Conservation (phyloP, 495 filamentous ascomycete genomes). For the Staphylotrichum longicolle region DNA sequence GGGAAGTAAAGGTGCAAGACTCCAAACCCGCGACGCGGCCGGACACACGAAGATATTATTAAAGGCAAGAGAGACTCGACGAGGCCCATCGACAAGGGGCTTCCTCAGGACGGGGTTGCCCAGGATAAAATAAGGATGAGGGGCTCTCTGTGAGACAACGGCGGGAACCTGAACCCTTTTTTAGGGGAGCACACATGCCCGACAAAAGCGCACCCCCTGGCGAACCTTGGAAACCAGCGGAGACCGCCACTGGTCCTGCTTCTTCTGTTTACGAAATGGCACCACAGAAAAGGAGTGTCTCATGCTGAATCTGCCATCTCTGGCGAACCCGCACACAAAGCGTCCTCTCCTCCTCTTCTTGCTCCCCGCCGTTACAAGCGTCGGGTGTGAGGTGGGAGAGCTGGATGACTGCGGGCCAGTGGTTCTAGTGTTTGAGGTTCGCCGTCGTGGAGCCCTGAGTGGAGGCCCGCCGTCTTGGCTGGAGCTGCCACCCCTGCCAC, state of each 20-base stretch:
- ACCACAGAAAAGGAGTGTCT: constrained; percentile 6
- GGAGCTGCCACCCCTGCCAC: background rate
- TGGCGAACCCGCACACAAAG: constrained; percentile 28
- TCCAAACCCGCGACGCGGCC: background rate
- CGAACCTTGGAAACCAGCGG: constrained; percentile 10
- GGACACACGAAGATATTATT: constrained; percentile 5
- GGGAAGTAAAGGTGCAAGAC: no score
- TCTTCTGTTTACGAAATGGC: constrained; percentile 29
- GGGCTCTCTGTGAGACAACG: constrained; percentile 29
- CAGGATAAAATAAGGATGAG: constrained; percentile 23
- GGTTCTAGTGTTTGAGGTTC: constrained; percentile 40
- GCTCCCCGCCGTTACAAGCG: constrained; percentile 25
- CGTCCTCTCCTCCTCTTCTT: constrained; percentile 17
- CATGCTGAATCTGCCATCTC: constrained; percentile 28
- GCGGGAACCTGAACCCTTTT: constrained; percentile 27
- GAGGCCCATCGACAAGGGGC: constrained; percentile 10
- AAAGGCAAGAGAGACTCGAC: constrained; percentile 13
- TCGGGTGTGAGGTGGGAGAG: constrained; percentile 16
- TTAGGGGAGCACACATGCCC: constrained; percentile 13
- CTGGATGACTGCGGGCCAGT: constrained; percentile 25
- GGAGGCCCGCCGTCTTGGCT: constrained; percentile 30
- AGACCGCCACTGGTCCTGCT: background rate
- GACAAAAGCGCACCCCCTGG: constrained; percentile 1
- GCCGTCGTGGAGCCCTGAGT: constrained; percentile 32
- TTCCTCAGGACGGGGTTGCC: constrained; percentile 9